Base-by-base conservation (phyloP, 345 rosid species). In the Passiflora organensis region DNA sequence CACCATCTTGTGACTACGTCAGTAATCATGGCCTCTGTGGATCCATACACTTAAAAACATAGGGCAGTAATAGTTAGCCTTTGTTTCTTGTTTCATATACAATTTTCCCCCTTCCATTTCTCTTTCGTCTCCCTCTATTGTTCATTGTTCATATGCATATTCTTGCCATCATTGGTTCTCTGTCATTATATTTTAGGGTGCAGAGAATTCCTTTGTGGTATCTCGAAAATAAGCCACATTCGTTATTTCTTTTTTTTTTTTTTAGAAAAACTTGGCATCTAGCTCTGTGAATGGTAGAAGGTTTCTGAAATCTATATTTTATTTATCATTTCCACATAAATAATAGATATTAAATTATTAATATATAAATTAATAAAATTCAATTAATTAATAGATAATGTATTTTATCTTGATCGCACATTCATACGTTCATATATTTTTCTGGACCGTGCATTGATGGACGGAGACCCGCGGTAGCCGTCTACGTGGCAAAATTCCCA, bases 1-100 rank as follows among this genome's bases (percentile, higher is more conserved):
- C 59, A 75, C 86, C 67, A 65, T 91, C 62, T 75, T 91, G 79
- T 85, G 71, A 75, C 18, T 1, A 48, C 58, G 41, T 21, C 38
- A 0, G 25, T 43, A 51, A 62, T 41, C 51, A 10, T 32, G 24
- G 19, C 24, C 21, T 32, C 6, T 53, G 59, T 14, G 37, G 21
- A 6, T 13, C 58, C n/a, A n/a, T n/a, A n/a, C n/a, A n/a, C n/a
- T n/a, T n/a, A n/a, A n/a, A 39, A 13, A 36, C 45, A 49, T 36
- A 23, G 55, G 25, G 28, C 53, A 24, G 15, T 53, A 23, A 17
- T 57, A 28, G 21, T 56, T 56, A 52, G 59, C 76, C 15, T 43
- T 48, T 44, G 53, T 48, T 66, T 59, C 48, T 58, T 62, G 76
- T 72, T 68, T 60, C 70, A 61, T 77, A 72, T 60, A 66, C 43